Percentiles rank a stretch among this genome's conserved stretches.
phyloP scores from a whole-genome alignment of 2,329 filamentous ascomycete species.

The Colletotrichum endophyticum region DNA sequence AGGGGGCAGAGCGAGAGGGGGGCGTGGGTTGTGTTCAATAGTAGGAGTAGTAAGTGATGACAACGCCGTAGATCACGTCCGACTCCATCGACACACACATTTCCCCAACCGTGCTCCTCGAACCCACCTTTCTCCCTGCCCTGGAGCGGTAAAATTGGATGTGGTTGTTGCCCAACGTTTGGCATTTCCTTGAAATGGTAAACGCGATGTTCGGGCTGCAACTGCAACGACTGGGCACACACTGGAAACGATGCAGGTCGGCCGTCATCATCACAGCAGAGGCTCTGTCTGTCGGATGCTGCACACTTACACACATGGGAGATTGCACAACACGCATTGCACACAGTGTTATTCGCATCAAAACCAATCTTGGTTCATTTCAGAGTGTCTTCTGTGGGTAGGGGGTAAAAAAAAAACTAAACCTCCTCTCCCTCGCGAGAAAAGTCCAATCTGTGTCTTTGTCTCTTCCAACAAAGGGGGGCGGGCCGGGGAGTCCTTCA shows the following conservation, averaged over 20 bases:
- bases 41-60: background rate
- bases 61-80: background rate
- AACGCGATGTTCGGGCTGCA: background rate
- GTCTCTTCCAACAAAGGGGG: background rate
- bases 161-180: background rate
- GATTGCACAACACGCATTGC: background rate
- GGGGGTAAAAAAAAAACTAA: background rate
- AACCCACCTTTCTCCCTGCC: background rate
- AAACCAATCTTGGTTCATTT: background rate
- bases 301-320: background rate
- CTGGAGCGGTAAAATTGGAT: background rate
- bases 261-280: background rate
- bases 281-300: background rate
- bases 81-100: background rate
- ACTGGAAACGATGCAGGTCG: background rate
- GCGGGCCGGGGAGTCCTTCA: background rate
- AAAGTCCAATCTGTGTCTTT: conserved; percentile 18
- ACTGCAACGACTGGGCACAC: background rate
- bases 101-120: conserved; percentile 1
- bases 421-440: background rate
- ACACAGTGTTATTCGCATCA: background rate
- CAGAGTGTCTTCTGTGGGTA: background rate
- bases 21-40: background rate
- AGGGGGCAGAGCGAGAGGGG: background rate
- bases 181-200: background rate